Base-by-base conservation (phyloP, 1,284 basidiomycete genomes). In the Leccinum griseonigrum region DNA sequence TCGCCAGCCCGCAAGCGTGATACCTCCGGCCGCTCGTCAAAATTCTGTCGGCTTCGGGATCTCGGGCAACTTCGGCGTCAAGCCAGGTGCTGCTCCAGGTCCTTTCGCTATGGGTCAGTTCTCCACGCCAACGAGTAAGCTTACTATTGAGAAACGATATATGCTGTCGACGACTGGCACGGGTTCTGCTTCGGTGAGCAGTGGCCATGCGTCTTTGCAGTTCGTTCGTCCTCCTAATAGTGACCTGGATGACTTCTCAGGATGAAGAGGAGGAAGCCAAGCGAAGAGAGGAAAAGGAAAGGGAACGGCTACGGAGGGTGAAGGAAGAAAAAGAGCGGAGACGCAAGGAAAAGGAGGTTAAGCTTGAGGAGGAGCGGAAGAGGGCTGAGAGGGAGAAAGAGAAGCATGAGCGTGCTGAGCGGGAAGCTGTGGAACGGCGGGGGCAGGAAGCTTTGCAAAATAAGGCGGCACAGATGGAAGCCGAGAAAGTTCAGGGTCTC, bases 81-180 rank as follows among this genome's bases (percentile, higher is more conserved):
- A 86, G 64, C 68, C 77, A 58, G 78, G 78, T 54, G 68, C 73
- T 31, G 60, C 66, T 2, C 57, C 73, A 11, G 70, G 74, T 64
- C 67, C 74, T 56, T 89, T 90, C 75, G 76, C 76, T 61, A 93
- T 94, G 88, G 93, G 92, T 70, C 85, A 89, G 69, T 93, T 94
- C 72, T 78, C 80, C 11, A 83, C 86, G 3, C 75, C 79, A 16
- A 78, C 77, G 29, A 80, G 78, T 67, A 87, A 87, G 70, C 78
- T 85, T 60, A 85, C 84, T 52, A 90, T 87, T 70, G 90, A 92
- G 63, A 89, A 94, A 61, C 84, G 92, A 1, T 92, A 88, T 73
- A 77, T 81, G 56, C 77, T 79, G 63, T 77, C 81, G 11, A 79
- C 71, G 13, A 79, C 72, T 5, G 69, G 75, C 22, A 69, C 66